phyloP scores from a whole-genome alignment of 257 asterid genomes.

The Solanum phureja region DNA sequence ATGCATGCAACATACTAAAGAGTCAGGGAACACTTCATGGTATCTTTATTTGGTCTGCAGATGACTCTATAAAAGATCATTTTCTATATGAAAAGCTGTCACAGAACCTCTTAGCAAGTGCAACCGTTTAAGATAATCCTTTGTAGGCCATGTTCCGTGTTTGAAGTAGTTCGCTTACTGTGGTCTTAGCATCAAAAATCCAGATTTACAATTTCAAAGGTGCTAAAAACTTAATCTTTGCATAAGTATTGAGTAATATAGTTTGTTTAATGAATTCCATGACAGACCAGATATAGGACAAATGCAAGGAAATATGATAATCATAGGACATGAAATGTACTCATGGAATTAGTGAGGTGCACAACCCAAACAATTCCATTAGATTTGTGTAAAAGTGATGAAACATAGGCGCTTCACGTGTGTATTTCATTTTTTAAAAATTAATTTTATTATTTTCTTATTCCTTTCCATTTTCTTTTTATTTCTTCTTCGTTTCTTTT shows the following conservation, averaged over 20 bases:
- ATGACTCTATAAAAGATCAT: slow-evolving; percentile 46
- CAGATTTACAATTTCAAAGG: neutral
- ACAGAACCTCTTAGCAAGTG: slow-evolving; percentile 40
- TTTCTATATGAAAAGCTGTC: slow-evolving; percentile 46
- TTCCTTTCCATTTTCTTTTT: neutral
- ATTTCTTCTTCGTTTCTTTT: neutral
- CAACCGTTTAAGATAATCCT: neutral
- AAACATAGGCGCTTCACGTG: neutral
- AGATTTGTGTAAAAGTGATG: neutral
- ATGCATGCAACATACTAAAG: slow-evolving; percentile 41
- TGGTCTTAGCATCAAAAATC: neutral
- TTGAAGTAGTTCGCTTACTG: neutral
- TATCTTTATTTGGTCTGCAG: slow-evolving; percentile 84
- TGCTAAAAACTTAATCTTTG: neutral
- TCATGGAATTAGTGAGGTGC: neutral
- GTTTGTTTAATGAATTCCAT: neutral
- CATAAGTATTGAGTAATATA: neutral
- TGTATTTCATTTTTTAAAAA: neutral
- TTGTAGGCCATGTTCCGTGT: neutral
- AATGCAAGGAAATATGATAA: neutral
- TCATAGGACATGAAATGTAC: neutral
- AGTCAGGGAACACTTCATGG: slow-evolving; percentile 56
- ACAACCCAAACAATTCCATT: neutral
- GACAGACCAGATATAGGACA: neutral
- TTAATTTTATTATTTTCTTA: neutral